A percentile compares a stretch with the other conserved stretches of the same genome.
phyloP scores from a whole-genome alignment of 345 rosid genomes.

The Brassica rapa region DNA sequence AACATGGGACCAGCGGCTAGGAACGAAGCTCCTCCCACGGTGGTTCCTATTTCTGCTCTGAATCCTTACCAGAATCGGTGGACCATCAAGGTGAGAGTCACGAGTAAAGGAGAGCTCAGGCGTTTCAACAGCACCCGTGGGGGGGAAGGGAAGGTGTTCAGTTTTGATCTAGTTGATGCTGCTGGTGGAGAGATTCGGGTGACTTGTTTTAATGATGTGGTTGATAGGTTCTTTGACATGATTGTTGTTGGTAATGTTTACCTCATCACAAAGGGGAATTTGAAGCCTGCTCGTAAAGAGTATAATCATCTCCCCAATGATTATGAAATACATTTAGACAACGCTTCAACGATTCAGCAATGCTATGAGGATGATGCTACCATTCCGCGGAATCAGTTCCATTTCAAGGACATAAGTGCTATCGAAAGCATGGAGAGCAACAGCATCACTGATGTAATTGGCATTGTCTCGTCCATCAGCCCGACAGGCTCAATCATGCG shows the following conservation, averaged over 20 bases:
- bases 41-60: slow-evolving; percentile 75
- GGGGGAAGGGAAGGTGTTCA: slow-evolving; percentile 88
- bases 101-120: slow-evolving; percentile 71
- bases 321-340: slow-evolving; percentile 69
- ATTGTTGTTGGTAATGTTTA: slow-evolving; percentile 80
- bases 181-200: slow-evolving; percentile 91
- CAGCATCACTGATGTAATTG: slow-evolving; percentile 63
- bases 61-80: slow-evolving; percentile 92
- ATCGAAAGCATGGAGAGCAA: slow-evolving; percentile 75
- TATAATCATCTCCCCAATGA: slow-evolving; percentile 86
- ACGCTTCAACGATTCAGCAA: slow-evolving; percentile 59
- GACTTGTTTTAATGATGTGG: slow-evolving; percentile 90
- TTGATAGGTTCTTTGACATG: slow-evolving; percentile 72
- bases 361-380: slow-evolving; percentile 71
- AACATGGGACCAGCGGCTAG: slow-evolving; percentile 74
- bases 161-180: slow-evolving; percentile 87
- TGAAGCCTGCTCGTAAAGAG: slow-evolving; percentile 81
- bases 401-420: slow-evolving; percentile 67
- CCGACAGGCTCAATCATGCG: slow-evolving; percentile 65
- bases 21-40: slow-evolving; percentile 70
- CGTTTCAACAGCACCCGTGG: slow-evolving; percentile 78
- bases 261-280: slow-evolving; percentile 72
- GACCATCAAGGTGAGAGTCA: slow-evolving; percentile 93
- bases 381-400: slow-evolving; percentile 73
- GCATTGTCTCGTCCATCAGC: slow-evolving; percentile 63